Evolutionary conservation across 306 rosid genomes (phyloP).

Genomic region (Cicer judaicum): DNA sequence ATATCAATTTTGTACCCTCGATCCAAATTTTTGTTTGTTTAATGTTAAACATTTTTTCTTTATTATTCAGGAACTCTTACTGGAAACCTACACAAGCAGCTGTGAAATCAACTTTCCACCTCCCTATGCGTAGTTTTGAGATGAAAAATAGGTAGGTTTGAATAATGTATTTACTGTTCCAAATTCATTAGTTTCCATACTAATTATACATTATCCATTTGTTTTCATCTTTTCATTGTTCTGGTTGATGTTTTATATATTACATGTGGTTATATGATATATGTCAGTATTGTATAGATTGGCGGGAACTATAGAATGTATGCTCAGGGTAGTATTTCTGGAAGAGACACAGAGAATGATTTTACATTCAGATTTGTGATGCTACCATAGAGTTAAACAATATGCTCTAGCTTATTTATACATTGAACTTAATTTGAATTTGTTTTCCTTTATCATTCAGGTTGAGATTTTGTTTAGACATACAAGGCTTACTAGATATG

Average conservation of each 20-base stretch:
- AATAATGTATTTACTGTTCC: slow-evolving; percentile 26
- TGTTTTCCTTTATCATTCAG: background rate
- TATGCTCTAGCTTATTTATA: slow-evolving; percentile 4
- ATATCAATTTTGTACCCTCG: background rate
- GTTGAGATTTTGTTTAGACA: background rate
- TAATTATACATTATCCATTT: slow-evolving; percentile 15
- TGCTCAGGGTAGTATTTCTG: slow-evolving; percentile 29
- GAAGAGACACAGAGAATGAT: slow-evolving; percentile 1
- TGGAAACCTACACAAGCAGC: slow-evolving; percentile 76
- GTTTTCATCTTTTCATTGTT: slow-evolving; percentile 29
- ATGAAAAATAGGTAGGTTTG: slow-evolving; percentile 71
- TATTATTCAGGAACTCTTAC: slow-evolving; percentile 57
- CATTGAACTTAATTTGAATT: background rate
- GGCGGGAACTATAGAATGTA: slow-evolving; percentile 31
- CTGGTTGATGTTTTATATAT: background rate
- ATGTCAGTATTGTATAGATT: slow-evolving; percentile 28
- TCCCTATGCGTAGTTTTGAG: slow-evolving; percentile 96
- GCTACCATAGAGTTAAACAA: background rate
- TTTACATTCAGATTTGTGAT: slow-evolving; percentile 21
- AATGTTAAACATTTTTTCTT: slow-evolving; percentile 14
- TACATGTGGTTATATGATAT: background rate
- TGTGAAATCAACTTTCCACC: slow-evolving; percentile 67
- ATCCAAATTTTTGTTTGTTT: slow-evolving; percentile 31
- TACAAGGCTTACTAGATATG: background rate
- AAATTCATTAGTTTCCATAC: slow-evolving; percentile 16